Base-by-base conservation (phyloP, 345 rosid genomes). In the Anacardium occidentale region DNA sequence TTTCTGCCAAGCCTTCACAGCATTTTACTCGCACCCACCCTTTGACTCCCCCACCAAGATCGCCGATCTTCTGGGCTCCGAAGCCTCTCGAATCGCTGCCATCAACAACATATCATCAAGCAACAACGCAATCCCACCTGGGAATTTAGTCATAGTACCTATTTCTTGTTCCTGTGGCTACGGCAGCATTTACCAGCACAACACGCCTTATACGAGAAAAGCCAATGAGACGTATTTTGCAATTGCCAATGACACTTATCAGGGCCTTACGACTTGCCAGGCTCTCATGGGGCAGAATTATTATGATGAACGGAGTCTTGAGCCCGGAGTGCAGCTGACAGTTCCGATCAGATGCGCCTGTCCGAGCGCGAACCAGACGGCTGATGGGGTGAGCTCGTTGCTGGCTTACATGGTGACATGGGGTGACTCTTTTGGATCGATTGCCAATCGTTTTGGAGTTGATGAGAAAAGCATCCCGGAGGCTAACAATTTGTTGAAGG, bases 291-390 rank as follows among this genome's bases (percentile, higher is more conserved):
- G 42, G 6, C 80, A 76, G 26, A 80, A 76, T 48, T 24, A 56
- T 14, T 59, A 47, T 20, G 61, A 21, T 0, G 0, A 0, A 3
- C 0, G 0, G 8, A 13, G 2, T 57, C 64, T 68, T 11, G 0
- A 0, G 1, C n/a, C 14, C 2, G 77, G 57, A 4, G 0, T 4
- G 42, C 60, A 69, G 51, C 1, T 76, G 45, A 34, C 2, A 5
- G 40, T 76, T 21, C 80, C 80, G 0, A 21, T 80, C 20, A 62
- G 76, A 62, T 80, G 83, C 55, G 83, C 83, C 4, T 80, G 83
- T 73, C 78, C 80, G 6, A 76, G 66, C 18, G 52, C 4, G 40
- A 64, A 65, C 25, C 83, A 80, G 68, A 54, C 65, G 0, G 75
- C 55, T 1, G 25, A 55, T 34, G 63, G 73, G 1, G 75, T 80